Conservation (phyloP, 352 stramenopile species). For the Globisporangium canariense region DNA sequence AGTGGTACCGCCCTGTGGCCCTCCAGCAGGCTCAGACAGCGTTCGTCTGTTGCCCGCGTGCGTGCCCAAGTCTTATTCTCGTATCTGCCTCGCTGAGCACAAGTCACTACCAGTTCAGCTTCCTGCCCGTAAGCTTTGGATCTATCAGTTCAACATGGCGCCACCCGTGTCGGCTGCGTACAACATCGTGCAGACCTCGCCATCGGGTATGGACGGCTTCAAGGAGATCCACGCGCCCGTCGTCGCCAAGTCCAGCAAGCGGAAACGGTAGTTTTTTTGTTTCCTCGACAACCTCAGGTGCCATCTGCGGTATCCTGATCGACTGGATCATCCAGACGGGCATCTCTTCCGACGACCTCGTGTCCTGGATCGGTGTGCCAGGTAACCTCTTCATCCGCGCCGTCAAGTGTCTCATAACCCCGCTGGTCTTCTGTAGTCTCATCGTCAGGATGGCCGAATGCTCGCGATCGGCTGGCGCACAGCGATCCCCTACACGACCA, state of each 20-base stretch:
- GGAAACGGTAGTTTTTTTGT: slow-evolving; percentile 15
- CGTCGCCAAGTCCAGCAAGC: neutral
- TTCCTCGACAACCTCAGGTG: slow-evolving; percentile 29
- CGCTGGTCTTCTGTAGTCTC: slow-evolving; percentile 48
- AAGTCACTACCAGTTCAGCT: neutral
- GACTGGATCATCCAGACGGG: slow-evolving; percentile 21
- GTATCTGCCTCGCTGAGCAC: neutral
- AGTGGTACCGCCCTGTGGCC: too few species aligned
- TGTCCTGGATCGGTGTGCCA: slow-evolving; percentile 34
- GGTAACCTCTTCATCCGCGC: slow-evolving; percentile 49
- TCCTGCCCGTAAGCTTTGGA: too few species aligned
- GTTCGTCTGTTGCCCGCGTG: too few species aligned
- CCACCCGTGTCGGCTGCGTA: neutral
- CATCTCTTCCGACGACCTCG: slow-evolving; percentile 13
- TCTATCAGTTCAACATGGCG: neutral
- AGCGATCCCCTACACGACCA: slow-evolving; percentile 29
- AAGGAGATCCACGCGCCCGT: slow-evolving; percentile 10
- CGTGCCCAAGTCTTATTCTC: neutral
- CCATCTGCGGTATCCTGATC: slow-evolving; percentile 21
- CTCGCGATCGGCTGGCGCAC: slow-evolving; percentile 22
- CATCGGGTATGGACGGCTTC: neutral
- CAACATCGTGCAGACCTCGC: slow-evolving; percentile 4
- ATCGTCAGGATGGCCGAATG: slow-evolving; percentile 42
- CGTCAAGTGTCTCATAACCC: slow-evolving; percentile 37
- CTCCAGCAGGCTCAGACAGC: too few species aligned